Conservation (phyloP, 768 basidiomycete genomes). For the Solioccasus polychromus region DNA sequence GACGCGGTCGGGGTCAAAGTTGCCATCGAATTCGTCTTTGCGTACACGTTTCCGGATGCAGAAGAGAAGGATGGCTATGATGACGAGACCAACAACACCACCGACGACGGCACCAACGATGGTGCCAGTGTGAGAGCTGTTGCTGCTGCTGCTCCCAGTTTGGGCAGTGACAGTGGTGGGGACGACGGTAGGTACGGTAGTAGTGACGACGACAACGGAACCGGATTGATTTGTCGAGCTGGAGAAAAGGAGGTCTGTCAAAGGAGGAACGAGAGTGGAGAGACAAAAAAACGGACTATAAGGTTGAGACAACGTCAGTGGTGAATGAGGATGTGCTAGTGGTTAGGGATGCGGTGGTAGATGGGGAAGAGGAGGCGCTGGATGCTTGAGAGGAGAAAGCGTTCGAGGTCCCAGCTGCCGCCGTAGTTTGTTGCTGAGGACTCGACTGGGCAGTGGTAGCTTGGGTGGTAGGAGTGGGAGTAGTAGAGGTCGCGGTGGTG, state of each 20-base stretch:
- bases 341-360: constrained; percentile 1
- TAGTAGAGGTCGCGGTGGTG: constrained; percentile 1
- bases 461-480: background rate
- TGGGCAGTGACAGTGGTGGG: constrained; percentile 13
- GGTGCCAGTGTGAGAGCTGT: constrained; percentile 32
- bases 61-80: constrained; percentile 29
- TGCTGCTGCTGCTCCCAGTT: background rate
- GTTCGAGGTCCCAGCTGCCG: background rate
- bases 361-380: background rate
- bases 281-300: constrained; percentile 13
- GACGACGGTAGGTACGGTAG: constrained; percentile 10
- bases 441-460: background rate
- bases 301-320: constrained; percentile 15
- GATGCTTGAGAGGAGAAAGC: background rate
- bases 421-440: background rate
- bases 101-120: constrained; percentile 57
- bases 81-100: constrained; percentile 33
- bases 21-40: constrained; percentile 45
- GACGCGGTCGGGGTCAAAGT: constrained; percentile 49
- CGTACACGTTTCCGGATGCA: constrained; percentile 24
- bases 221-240: constrained; percentile 25
- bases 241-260: background rate
- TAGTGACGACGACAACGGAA: constrained; percentile 20
- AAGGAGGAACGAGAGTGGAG: background rate
- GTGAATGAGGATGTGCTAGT: constrained; percentile 11